These are phyloP conservation scores for Colletotrichum endophyticum DNA, from an alignment of 2,329 filamentous ascomycete species.

Conservation along the genomic window DNA sequence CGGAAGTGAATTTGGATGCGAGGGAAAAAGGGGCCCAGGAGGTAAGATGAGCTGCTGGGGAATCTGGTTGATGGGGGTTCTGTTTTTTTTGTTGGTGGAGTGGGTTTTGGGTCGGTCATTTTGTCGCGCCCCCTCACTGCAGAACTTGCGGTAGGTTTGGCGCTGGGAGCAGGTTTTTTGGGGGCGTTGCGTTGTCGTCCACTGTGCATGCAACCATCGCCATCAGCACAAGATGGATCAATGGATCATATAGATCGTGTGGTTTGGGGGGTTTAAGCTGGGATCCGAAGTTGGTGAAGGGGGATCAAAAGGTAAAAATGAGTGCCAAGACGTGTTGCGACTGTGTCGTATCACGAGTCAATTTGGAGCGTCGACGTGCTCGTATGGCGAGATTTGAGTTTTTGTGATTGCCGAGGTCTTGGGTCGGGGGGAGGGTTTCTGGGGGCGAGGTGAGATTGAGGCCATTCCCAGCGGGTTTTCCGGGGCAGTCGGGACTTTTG, in stretches of 20 bases:
- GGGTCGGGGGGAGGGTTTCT: background rate
- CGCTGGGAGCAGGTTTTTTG: background rate
- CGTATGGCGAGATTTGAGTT: background rate
- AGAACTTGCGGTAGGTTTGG: background rate
- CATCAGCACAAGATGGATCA: background rate
- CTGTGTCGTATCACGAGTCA: background rate
- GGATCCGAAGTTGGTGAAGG: background rate
- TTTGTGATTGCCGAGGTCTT: background rate
- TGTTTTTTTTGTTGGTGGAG: background rate
- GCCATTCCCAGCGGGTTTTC: conserved; percentile 10
- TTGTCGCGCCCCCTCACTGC: background rate
- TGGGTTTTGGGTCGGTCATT: background rate
- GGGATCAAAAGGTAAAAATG: background rate
- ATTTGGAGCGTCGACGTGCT: background rate
- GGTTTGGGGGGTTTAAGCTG: background rate
- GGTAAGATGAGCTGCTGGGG: background rate
- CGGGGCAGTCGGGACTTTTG: background rate
- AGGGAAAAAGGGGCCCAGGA: background rate
- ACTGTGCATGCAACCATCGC: background rate
- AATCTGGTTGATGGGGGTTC: background rate
- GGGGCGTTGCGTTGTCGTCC: background rate
- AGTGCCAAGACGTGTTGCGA: background rate
- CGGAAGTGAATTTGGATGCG: background rate
- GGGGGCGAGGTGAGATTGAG: background rate
- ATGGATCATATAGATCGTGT: background rate